Evolutionary conservation across 1,284 basidiomycete species (phyloP), one percentile per base, ranked within the genome.

Genomic region (Sporisorium sorghi): DNA sequence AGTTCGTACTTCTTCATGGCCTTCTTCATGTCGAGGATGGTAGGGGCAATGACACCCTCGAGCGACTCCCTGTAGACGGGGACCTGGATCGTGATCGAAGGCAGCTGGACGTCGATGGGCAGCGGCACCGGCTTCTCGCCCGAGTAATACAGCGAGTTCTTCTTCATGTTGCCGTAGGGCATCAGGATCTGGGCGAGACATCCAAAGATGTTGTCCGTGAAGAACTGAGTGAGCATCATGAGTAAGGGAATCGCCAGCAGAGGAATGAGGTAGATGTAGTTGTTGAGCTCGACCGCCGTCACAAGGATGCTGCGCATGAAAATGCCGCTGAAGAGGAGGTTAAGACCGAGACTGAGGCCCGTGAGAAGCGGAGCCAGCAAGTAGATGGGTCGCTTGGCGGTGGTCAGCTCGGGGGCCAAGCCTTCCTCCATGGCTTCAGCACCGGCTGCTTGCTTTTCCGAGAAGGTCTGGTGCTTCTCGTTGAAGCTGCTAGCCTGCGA

Each of bases 1-100:
- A 91, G 87, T n/a, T 92, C 91, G 80, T 93, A 93, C 1, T 91
- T 93, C 81, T 91, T 91, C 89, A 93, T 93, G 0, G 92, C 92
- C 83, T 89, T 90, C 86, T 94, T 93, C 66, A 94, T 85, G 0
- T 91, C 92, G 73, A 89, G 87, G 42, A 94, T 89, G 0, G 92
- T 93, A 1, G 91, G 92, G 70, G 85, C 84, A 82, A 88, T 86
- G 9, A 87, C 86, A 5, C 79, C 80, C 26, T 86, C 85, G 33
- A 87, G 80, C 83, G 70, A 58, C 84, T 83, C 78, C 85, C 92
- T 92, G 86, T 92, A 93, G 10, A 92, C 92, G 0, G 92, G 91
- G 86, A 92, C 88, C 78, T 92, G 89, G 58, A 92, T 87, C 0
- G 91, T 91, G 62, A 92, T 87, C 75, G 91, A 91, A 3, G 91